Evolutionary conservation across 2,329 filamentous ascomycete species (phyloP).

Genomic region (Cercospora sp.): DNA sequence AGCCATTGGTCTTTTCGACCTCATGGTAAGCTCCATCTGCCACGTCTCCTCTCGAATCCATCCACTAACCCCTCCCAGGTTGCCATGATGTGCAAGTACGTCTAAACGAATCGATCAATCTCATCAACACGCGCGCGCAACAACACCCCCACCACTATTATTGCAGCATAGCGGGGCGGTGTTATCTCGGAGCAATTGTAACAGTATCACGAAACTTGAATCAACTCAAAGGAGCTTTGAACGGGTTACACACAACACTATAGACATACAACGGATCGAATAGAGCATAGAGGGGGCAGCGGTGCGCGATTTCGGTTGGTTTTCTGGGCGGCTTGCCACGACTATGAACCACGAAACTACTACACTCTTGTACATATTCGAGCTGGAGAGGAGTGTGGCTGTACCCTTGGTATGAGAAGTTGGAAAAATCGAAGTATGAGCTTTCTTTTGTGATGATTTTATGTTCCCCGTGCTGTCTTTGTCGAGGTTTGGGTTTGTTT

Average conservation of each 20-base stretch:
- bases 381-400: not conserved
- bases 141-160: conserved; percentile 2
- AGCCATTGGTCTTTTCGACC: conserved; percentile 84
- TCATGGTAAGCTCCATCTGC: conserved; percentile 56
- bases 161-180: conserved; percentile 22
- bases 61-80: conserved; percentile 38
- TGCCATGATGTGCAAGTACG: conserved; percentile 82
- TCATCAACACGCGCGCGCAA: not conserved
- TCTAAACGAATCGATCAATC: conserved; percentile 34
- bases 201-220: conserved; percentile 22
- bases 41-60: not conserved
- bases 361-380: not conserved
- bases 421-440: not conserved
- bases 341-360: not conserved
- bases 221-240: not conserved
- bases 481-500: too few relatives aligned
- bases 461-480: too few relatives aligned
- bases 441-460: not conserved
- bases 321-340: not conserved
- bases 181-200: conserved; percentile 24
- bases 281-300: not conserved
- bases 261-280: not conserved
- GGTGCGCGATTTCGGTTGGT: not conserved
- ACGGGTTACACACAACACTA: not conserved
- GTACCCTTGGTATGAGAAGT: not conserved